phyloP scores from a whole-genome alignment of 1,284 basidiomycete species.

The Ustilago cynodontis region DNA sequence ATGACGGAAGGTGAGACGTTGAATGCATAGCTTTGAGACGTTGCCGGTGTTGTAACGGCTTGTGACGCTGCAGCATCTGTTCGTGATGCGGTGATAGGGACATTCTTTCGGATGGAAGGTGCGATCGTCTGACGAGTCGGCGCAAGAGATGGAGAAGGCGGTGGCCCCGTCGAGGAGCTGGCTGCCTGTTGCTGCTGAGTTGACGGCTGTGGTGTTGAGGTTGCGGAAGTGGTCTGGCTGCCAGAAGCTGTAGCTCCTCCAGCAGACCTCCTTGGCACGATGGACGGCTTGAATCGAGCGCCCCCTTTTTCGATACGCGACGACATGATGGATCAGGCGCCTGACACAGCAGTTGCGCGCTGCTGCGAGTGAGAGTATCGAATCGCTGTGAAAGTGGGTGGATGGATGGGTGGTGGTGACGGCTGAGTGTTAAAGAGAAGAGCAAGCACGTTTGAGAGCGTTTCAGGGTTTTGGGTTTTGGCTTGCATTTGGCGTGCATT shows the following conservation, averaged over 20 bases:
- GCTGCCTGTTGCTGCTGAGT: slow-evolving; percentile 19
- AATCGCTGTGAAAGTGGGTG: background rate
- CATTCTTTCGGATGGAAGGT: slow-evolving; percentile 31
- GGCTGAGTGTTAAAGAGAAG: slow-evolving; percentile 9
- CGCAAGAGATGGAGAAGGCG: slow-evolving; percentile 30
- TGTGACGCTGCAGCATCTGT: slow-evolving; percentile 1
- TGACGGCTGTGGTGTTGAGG: slow-evolving; percentile 5
- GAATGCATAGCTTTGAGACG: slow-evolving; percentile 50
- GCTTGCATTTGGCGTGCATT: slow-evolving; percentile 20
- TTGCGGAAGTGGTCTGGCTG: slow-evolving; percentile 4
- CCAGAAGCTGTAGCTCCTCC: slow-evolving; percentile 16
- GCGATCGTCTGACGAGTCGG: slow-evolving; percentile 21
- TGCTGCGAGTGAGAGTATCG: no score
- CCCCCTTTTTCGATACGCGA: slow-evolving; percentile 58
- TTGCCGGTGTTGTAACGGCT: background rate
- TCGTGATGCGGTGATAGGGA: background rate
- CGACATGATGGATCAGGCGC: slow-evolving; percentile 30
- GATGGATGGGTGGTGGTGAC: slow-evolving; percentile 10
- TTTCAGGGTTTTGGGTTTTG: slow-evolving; percentile 27
- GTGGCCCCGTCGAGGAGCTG: slow-evolving; percentile 8
- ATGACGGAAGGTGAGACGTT: slow-evolving; percentile 38
- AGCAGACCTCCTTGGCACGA: slow-evolving; percentile 40
- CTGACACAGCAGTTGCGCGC: background rate
- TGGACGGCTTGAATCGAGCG: slow-evolving; percentile 53
- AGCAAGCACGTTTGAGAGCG: slow-evolving; percentile 2